Evolutionary conservation across 1,284 basidiomycete genomes (phyloP), one percentile per base, ranked within the genome.

Genomic region (Exobasidium cylindrosporum): DNA sequence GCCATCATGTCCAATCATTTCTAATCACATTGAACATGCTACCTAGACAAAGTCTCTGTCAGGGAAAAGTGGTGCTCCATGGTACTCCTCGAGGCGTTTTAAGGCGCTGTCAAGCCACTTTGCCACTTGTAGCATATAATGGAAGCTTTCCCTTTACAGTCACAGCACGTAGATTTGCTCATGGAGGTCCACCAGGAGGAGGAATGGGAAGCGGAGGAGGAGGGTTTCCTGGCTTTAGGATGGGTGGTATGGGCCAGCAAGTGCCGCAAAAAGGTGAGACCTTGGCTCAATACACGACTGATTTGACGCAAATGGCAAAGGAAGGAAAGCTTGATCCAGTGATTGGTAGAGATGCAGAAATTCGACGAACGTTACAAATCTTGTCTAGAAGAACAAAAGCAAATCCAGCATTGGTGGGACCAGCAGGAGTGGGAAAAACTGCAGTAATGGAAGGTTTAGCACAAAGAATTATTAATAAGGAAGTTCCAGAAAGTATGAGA

Each of bases 401-500:
- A 13, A 94, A 94, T 75, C 92, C 92, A 2, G 90, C 94, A 2
- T 72, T 84, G 17, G 77, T 84, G 7, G 83, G 83, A 26, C 73
- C 72, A 2, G 79, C 80, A 2, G 80, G 80, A 45, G 69, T 72
- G 1, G 72, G 76, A 13, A 76, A 76, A 62, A 70, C 93, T 0
- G 91, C 93, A 0, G 92, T 97, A 62, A 81, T 95, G 35, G 94
- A 97, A 82, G 93, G 91, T 0, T 83, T 97, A 13, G 93, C 92
- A 0, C 89, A 87, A 72, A 84, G 92, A 14, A 93, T 97, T 63
- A 87, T 95, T 1, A 86, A 89, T 5, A 90, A 88, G 76, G 92
- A 96, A 78, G 92, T 96, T 1, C 93, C 94, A 11, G 92, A 72
- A 58, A 70, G 67, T 17, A 58, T 76, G 55, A 63, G 68, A 52